These are phyloP conservation scores for Prunus armeniaca DNA, from an alignment of 306 rosid genomes.

Conservation along the genomic window DNA sequence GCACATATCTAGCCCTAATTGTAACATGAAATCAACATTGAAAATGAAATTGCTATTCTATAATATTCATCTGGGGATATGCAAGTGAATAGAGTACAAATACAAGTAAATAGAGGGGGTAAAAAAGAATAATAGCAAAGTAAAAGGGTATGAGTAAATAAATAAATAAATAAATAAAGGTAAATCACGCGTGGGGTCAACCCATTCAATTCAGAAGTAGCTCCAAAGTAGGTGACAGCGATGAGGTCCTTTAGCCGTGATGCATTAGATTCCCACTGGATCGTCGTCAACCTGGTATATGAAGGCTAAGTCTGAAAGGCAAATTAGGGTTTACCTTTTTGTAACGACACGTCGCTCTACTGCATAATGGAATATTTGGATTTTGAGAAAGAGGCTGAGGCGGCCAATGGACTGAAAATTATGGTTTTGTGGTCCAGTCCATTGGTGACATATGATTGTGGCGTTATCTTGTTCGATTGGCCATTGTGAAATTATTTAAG, in stretches of 20 bases:
- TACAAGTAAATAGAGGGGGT: not conserved
- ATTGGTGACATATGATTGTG: not conserved
- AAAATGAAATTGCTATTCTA: too few relatives aligned
- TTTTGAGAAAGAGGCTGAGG: not conserved
- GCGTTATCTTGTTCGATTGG: not conserved
- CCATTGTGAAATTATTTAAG: not conserved
- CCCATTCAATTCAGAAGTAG: not conserved
- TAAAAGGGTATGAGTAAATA: not conserved
- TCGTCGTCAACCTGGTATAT: not conserved
- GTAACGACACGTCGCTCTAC: not conserved
- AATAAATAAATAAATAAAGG: not conserved
- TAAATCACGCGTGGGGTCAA: constrained; percentile 6
- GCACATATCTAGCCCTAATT: not conserved
- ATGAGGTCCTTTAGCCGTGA: not conserved
- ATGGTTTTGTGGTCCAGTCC: not conserved
- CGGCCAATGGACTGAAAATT: not conserved
- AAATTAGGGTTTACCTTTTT: not conserved
- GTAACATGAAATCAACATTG: constrained; percentile 3
- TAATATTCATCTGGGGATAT: not conserved
- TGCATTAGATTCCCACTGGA: not conserved
- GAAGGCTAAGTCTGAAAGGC: not conserved
- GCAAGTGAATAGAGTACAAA: not conserved
- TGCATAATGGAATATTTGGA: not conserved
- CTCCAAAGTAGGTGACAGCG: not conserved
- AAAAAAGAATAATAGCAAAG: not conserved